These are phyloP conservation scores for Kazachstania kunashirensis DNA, from an alignment of 805 yeast species.

Conservation along the genomic window DNA sequence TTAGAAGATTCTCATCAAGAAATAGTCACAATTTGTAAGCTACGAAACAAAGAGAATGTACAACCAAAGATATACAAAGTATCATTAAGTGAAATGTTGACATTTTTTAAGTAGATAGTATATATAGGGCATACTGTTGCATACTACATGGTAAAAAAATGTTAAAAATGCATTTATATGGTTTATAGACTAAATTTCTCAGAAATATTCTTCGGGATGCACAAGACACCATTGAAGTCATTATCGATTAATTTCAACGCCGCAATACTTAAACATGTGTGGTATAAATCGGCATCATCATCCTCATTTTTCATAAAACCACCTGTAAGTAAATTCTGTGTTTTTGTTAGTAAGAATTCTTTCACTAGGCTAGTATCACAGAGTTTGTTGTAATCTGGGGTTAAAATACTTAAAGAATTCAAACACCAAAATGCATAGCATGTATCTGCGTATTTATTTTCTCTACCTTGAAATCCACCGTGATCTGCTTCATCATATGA, in stretches of 20 bases:
- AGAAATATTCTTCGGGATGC: slow-evolving; percentile 17
- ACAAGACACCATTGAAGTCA: slow-evolving; percentile 22
- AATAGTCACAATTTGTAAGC: slow-evolving; percentile 13
- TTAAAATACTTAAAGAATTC: slow-evolving; percentile 45
- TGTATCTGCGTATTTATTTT: slow-evolving; percentile 76
- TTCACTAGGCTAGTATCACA: slow-evolving; percentile 22
- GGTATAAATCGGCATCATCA: slow-evolving; percentile 62
- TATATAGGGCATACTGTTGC: too few species aligned
- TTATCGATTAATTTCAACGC: slow-evolving; percentile 35
- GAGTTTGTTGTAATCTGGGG: slow-evolving; percentile 11
- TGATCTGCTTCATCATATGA: slow-evolving; percentile 39
- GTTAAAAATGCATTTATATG: background rate
- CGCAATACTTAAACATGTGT: slow-evolving; percentile 53
- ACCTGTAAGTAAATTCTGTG: slow-evolving; percentile 58
- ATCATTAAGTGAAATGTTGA: background rate
- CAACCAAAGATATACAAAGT: background rate
- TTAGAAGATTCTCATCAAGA: slow-evolving; percentile 7
- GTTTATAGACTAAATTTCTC: slow-evolving; percentile 1
- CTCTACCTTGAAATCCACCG: slow-evolving; percentile 83
- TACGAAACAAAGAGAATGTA: background rate
- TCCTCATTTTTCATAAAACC: slow-evolving; percentile 67
- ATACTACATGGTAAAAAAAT: too few species aligned
- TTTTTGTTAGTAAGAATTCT: slow-evolving; percentile 39
- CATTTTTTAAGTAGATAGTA: background rate
- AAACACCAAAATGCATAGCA: slow-evolving; percentile 83